phyloP scores from a whole-genome alignment of 2,329 filamentous ascomycete genomes.

The Penicillium sp. region DNA sequence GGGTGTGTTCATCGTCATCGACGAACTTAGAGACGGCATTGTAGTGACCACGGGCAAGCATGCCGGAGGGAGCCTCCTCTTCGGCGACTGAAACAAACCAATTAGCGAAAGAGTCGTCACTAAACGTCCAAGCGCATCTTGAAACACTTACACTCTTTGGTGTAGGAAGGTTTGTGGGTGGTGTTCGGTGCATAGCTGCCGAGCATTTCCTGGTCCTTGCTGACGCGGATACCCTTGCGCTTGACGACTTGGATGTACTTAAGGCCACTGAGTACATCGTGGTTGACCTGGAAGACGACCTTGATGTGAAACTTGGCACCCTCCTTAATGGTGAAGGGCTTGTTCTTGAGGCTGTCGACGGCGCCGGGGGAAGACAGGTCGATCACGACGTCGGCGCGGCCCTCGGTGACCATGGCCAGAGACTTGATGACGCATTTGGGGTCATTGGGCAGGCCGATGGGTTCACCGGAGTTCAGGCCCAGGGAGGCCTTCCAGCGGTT shows the following conservation, averaged over 20 bases:
- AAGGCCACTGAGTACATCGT: conserved; percentile 90
- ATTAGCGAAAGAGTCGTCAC: background rate
- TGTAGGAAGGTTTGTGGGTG: conserved; percentile 78
- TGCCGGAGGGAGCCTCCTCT: conserved; percentile 88
- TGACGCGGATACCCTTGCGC: conserved; percentile 80
- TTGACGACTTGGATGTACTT: conserved; percentile 96
- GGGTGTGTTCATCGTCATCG: conserved; percentile 89
- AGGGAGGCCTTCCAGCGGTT: conserved; percentile 98
- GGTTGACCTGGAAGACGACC: conserved; percentile 91
- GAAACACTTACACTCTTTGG: conserved; percentile 78
- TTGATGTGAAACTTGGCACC: conserved; percentile 92
- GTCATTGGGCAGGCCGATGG: conserved; percentile 76
- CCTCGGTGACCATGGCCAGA: conserved; percentile 82
- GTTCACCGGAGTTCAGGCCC: conserved; percentile 72
- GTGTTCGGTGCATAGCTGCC: conserved; percentile 94
- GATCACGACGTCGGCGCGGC: conserved; percentile 82
- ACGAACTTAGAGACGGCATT: conserved; percentile 86
- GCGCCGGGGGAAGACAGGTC: conserved; percentile 76
- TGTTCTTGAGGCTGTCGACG: conserved; percentile 76
- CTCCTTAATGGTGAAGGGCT: conserved; percentile 98
- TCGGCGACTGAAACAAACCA: conserved; percentile 66
- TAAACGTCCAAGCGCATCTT: too few relatives aligned
- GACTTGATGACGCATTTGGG: conserved; percentile 90
- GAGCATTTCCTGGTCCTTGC: conserved; percentile 98
- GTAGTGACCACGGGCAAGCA: conserved; percentile 89